Base-by-base conservation (phyloP, 2,329 filamentous ascomycete genomes). In the Lachnellula suecica region DNA sequence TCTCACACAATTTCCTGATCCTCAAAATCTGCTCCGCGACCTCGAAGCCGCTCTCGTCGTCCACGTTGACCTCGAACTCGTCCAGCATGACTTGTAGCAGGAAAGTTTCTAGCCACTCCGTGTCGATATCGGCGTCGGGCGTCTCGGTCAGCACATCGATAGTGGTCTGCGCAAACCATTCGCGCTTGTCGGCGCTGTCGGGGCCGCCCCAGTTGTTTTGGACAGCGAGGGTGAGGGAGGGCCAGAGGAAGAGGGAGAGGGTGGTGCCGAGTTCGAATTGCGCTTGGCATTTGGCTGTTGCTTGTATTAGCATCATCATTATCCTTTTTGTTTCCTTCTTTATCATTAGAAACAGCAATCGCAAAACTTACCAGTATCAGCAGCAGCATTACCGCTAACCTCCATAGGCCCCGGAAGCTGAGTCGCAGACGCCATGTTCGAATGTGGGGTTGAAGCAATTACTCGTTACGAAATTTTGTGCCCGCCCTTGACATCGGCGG, bases 141-240 rank as follows among this genome's bases (percentile, higher is more conserved):
- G 76, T 72, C 10, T 76, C 71, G 17, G 65, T 59, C 62, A 97
- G 87, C 57, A 96, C 83, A 23, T 96, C 90, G 53, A 86, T 87
- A 48, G 97, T 79, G 40, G 88, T 89, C 58, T 91, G 92, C 47
- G 89, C 93, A 65, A 99, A 89, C 93, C 92, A 97, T 78, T 96
- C 93, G 65, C 93, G 88, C 76, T 97, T 97, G 72, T 95, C 91
- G 55, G 79, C 85, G 87, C 53, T 58, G 66, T 91, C 85, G 37
- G 89, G 84, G 2, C 93, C 94, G 64, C 93, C 94, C 88, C 92
- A 96, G 72, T 84, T 79, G 70, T 90, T 91, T 68, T 89, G 82
- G 41, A 97, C 89, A 43, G 94, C 91, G 67, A 96, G 84, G 44
- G 87, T 88, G 49, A 99, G 85, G 27, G 90, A 87, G 7, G 88